Base-by-base conservation (phyloP, 768 basidiomycete genomes). In the Kockovaella imperatae region DNA sequence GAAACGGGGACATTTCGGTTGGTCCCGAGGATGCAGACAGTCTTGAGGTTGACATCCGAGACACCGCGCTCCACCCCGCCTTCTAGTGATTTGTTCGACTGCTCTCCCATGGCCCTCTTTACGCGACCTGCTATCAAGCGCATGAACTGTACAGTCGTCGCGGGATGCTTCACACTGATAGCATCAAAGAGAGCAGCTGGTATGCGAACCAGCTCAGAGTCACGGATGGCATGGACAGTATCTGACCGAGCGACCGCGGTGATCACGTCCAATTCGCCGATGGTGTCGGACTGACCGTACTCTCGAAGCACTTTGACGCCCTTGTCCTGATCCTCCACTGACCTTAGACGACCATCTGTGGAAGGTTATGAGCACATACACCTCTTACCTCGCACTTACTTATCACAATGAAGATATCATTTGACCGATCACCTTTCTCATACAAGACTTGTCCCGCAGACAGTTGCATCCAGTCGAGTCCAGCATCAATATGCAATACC, bases 381-480 rank as follows among this genome's bases (percentile, higher is more conserved):
- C n/a, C 14, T n/a, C 6, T 47, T 15, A 40, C n/a, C 7, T 36
- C 8, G 18, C 10, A 35, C 45, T 28, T 15, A 64, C 60, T 70
- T 50, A 70, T 67, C 25, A 68, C 95, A 50, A 99, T 95, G 69
- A 95, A 97, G 72, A 97, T 96, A 59, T 89, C 91, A 63, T 96
- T 87, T 54, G 91, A 89, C 39, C 74, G 75, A 52, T 97, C 95
- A 26, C 84, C 82, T 26, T 90, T 84, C 26, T 91, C 79, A 83
- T 91, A 97, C 24, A 28, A 21, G 28, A 70, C 88, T 70, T 97
- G 90, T 1, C 95, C 88, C 1, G 90, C 89, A 54, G 83, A 83
- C 5, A 91, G 87, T 72, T 97, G 95, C 80, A 89, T 86, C 95
- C 95, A 99, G 62, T 99, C 95, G 53, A 99, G 75, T 0, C 90